Base-by-base conservation (phyloP, 305 asterid genomes). In the Fraxinus angustifolia region DNA sequence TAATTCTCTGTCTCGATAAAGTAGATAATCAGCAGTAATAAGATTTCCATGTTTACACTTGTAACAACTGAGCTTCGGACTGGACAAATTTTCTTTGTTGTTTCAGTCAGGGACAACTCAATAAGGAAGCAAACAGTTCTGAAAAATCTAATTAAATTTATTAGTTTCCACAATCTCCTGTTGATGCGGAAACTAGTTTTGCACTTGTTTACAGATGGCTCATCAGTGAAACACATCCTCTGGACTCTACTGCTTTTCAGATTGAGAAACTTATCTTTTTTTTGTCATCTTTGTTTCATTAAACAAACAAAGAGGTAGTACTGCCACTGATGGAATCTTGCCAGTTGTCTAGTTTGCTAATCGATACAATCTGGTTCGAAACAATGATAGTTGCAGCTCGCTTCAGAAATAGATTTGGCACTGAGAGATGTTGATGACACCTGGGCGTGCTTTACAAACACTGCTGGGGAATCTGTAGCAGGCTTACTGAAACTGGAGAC, bases 291-390 rank as follows among this genome's bases (percentile, higher is more conserved):
- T 87, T 4, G 89, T 90, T 68, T 89, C 83, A 81, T 87, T 90
- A 1, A 86, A 88, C 34, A 87, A 88, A 1, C 86, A 48, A 26
- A 83, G 88, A 1, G 12, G 28, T 0, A 89, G 86, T 67, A 73
- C 78, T 8, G 8, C 19, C 30, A n/a, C 92, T 88, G 0, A 1
- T 3, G 91, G 87, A 7, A 86, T 85, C 82, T 90, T 92, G 0
- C 91, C 80, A 79, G 87, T 89, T 35, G 89, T 88, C 8, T 90
- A 93, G 95, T 88, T 91, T 23, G 90, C 93, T 50, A 91, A 91
- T 40, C 71, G 87, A n/a, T 58, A 85, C 76, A 77, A 68, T 16
- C 90, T 90, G 0, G 91, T 91, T 31, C 21, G 71, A 17, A 77
- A 85, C 73, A 87, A 88, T 50, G 87, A 0, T 79, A 88, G 7